Base-by-base conservation (phyloP, 345 rosid species). In the Brassica cretica region DNA sequence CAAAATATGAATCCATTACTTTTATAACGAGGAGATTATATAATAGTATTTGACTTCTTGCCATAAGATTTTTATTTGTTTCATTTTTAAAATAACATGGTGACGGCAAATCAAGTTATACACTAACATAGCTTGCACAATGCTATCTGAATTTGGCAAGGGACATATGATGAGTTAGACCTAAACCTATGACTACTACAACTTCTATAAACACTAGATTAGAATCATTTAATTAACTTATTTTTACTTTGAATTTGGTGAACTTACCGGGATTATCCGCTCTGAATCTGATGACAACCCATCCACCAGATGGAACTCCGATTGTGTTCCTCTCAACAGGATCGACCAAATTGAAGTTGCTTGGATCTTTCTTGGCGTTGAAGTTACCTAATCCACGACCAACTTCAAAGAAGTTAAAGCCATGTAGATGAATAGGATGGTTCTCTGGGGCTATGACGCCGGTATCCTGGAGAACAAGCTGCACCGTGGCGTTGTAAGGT, bases 261-360 rank as follows among this genome's bases (percentile, higher is more conserved):
- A 14, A 27, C 58, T 21, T 87, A 94, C 98, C 98, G 44, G 98
- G 98, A 78, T 94, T 94, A 82, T 94, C 98, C 0, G 97, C 95
- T 53, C 86, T 80, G 80, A 95, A 95, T 83, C 98, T 82, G 62
- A 95, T 90, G 32, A 89, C 97, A 1, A 85, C 87, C 98, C 97
- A 95, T 37, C 99, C 99, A 32, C 99, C 98, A 5, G 98, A 73
- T 12, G 98, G 97, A 25, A 90, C 98, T 9, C 98, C 94, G 9
- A 91, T 75, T 1, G 99, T 95, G 86, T 93, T 95, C 80, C 99
- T 86, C 78, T 95, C 99, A 18, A 95, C 96, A 1, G 99, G 98
- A 75, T 95, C 99, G 4, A 88, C 86, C 32, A 95, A 88, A 74
- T 93, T 93, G 65, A 95, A 91, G 15, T 82, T 93, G 66, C 80